Evolutionary conservation across 495 filamentous ascomycete genomes (phyloP).

Genomic region (Hyaloscypha hepaticicola): DNA sequence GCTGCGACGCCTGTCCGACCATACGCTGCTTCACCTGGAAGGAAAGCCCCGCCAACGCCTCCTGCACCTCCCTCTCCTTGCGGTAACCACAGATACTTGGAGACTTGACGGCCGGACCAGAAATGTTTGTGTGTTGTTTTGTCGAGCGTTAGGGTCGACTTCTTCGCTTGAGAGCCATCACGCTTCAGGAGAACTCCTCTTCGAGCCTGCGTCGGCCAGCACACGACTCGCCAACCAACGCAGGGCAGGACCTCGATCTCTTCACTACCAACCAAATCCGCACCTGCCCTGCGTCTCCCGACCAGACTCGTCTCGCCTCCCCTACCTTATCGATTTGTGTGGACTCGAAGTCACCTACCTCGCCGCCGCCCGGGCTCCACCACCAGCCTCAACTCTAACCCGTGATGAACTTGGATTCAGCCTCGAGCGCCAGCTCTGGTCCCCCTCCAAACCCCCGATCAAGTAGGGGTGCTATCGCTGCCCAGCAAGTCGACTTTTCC

Average conservation of each 20-base stretch:
- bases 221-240: neutral
- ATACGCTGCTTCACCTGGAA: neutral
- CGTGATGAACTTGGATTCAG: conserved; percentile 24
- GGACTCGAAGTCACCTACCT: neutral
- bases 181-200: neutral
- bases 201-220: neutral
- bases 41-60: neutral
- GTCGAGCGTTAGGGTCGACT: conserved; percentile 4
- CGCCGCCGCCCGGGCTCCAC: neutral
- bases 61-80: neutral
- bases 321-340: neutral
- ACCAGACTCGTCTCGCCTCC: neutral
- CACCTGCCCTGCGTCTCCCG: neutral
- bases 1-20: neutral
- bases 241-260: neutral
- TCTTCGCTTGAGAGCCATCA: neutral
- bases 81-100: neutral
- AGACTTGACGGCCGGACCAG: neutral
- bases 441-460: conserved; percentile 39
- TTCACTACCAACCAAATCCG: neutral
- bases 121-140: neutral
- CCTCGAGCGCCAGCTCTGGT: conserved; percentile 28
- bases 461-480: conserved; percentile 49
- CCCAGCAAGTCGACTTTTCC: conserved; percentile 15
- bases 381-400: neutral